These are phyloP conservation scores for Herpetospermum pedunculosum DNA, from an alignment of 306 rosid species.

Conservation along the genomic window DNA sequence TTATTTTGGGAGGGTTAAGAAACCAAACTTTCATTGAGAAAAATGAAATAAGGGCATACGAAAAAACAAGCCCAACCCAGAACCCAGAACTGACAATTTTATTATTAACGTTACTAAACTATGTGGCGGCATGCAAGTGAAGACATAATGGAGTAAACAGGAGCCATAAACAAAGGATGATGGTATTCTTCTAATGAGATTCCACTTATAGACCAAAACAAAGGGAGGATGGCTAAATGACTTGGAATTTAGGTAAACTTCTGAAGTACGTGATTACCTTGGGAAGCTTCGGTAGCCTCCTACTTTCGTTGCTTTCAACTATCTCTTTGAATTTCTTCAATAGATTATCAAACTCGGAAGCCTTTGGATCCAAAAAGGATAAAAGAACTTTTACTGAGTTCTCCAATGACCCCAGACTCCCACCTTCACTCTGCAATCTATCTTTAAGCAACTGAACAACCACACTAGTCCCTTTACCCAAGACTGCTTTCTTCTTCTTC, in stretches of 20 bases:
- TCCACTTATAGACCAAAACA: background rate
- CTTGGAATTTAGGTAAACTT: background rate
- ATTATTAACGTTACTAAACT: background rate
- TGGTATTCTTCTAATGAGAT: background rate
- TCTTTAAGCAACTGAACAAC: constrained; percentile 55
- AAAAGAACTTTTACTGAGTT: constrained; percentile 34
- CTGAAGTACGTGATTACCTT: constrained; percentile 36
- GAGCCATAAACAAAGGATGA: background rate
- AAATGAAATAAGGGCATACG: too few species aligned
- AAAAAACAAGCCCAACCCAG: too few species aligned
- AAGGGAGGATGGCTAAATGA: background rate
- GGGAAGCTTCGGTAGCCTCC: constrained; percentile 95
- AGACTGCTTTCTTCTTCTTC: constrained; percentile 63
- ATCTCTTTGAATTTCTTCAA: constrained; percentile 56
- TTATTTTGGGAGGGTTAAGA: too few species aligned
- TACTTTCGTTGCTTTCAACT: constrained; percentile 82
- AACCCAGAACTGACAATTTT: too few species aligned
- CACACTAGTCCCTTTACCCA: constrained; percentile 67
- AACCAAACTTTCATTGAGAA: too few species aligned
- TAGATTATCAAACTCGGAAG: constrained; percentile 37
- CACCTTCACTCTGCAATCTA: constrained; percentile 33
- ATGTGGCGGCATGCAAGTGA: background rate
- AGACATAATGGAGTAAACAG: background rate
- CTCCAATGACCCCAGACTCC: constrained; percentile 26
- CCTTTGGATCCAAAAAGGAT: constrained; percentile 44